Evolutionary conservation across 352 stramenopile genomes (phyloP).

Genomic region (Plasmopara muralis): DNA sequence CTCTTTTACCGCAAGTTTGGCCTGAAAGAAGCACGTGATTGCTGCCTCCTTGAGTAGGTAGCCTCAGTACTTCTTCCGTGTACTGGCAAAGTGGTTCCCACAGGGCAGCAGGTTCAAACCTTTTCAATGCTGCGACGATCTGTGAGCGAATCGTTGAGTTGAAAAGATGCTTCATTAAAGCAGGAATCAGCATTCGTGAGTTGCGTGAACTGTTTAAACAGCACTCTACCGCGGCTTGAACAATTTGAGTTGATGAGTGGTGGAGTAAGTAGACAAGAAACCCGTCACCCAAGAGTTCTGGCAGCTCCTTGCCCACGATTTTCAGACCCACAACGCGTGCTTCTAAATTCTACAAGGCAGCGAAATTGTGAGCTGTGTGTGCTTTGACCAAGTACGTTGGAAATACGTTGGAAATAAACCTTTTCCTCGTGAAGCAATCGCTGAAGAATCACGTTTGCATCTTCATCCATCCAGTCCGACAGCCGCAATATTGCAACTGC

Average conservation of each 20-base stretch:
- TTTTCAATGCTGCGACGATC: slow-evolving; percentile 61
- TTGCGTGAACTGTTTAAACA: slow-evolving; percentile 69
- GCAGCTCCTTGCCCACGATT: slow-evolving; percentile 75
- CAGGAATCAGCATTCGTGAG: slow-evolving; percentile 79
- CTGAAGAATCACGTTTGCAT: slow-evolving; percentile 74
- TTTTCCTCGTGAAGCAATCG: slow-evolving; percentile 73
- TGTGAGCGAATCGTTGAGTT: slow-evolving; percentile 58
- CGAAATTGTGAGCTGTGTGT: neutral
- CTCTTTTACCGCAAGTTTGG: slow-evolving; percentile 35
- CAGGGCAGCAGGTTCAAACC: slow-evolving; percentile 54
- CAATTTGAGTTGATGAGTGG: slow-evolving; percentile 56
- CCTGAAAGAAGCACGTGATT: slow-evolving; percentile 18
- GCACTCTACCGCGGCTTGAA: slow-evolving; percentile 74
- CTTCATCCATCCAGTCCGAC: slow-evolving; percentile 84
- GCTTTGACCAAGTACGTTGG: neutral
- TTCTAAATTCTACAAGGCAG: slow-evolving; percentile 35
- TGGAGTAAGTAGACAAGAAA: slow-evolving; percentile 83
- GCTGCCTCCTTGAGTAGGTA: slow-evolving; percentile 8
- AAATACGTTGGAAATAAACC: too few species aligned
- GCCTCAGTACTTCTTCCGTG: slow-evolving; percentile 34
- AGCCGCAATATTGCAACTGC: slow-evolving; percentile 65
- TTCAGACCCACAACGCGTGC: slow-evolving; percentile 73
- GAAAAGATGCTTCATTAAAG: slow-evolving; percentile 70
- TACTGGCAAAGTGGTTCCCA: slow-evolving; percentile 69
- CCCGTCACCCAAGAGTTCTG: slow-evolving; percentile 72